Percentiles rank a stretch among this genome's conserved stretches.
Conservation (phyloP, 2,329 filamentous ascomycete genomes). For the Epichloe brachyelytri region DNA sequence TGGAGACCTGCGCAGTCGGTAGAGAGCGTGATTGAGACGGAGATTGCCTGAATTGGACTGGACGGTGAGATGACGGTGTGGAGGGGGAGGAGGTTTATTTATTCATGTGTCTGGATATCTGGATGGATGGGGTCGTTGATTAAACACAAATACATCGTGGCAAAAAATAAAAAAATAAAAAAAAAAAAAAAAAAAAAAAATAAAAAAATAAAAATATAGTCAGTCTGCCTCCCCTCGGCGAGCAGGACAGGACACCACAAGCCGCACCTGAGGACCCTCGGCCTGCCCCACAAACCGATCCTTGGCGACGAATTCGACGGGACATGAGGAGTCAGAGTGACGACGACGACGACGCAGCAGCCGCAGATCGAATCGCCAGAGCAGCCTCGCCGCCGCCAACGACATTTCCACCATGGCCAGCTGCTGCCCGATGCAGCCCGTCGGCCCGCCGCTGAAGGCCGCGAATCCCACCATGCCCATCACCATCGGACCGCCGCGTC, state of each 20-base stretch:
- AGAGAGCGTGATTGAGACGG: conserved; percentile 18
- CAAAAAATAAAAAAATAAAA: too few species aligned
- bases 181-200: too few species aligned
- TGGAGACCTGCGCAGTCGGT: conserved; percentile 16
- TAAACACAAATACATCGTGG: too few species aligned
- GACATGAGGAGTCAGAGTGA: too few species aligned
- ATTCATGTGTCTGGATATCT: too few species aligned
- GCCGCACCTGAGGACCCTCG: background rate
- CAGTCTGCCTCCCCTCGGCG: background rate
- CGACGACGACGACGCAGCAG: background rate
- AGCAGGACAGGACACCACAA: background rate
- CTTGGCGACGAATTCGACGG: background rate
- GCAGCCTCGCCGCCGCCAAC: background rate
- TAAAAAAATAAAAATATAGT: too few species aligned
- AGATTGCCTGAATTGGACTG: conserved; percentile 4
- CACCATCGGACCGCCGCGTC: background rate
- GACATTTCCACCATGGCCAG: background rate
- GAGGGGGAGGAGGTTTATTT: too few species aligned
- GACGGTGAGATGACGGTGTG: background rate
- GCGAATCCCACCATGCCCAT: background rate
- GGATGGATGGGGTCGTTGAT: too few species aligned
- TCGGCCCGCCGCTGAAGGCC: background rate
- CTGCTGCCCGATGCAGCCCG: conserved; percentile 4
- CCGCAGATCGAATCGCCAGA: background rate
- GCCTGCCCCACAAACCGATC: background rate